These are phyloP conservation scores for Zygosaccharomyces bailii DNA, from an alignment of 805 yeast genomes.

Conservation along the genomic window DNA sequence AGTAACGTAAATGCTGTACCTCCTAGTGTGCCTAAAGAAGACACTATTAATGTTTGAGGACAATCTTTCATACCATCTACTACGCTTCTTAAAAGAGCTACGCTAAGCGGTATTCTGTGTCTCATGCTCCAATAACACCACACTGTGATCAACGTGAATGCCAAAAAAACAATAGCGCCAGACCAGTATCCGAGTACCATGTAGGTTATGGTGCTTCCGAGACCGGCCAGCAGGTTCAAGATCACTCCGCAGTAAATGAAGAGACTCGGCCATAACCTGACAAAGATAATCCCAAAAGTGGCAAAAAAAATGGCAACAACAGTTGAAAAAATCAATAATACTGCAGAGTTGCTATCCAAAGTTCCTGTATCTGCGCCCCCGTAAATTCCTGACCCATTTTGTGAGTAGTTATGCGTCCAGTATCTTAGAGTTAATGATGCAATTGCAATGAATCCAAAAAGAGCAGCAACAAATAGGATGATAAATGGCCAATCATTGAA, in stretches of 20 bases:
- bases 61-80: conserved; percentile 71
- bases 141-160: conserved; percentile 61
- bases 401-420: conserved; percentile 51
- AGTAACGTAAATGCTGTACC: conserved; percentile 62
- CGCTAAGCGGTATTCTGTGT: conserved; percentile 67
- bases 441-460: conserved; percentile 66
- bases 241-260: conserved; percentile 70
- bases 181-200: conserved; percentile 67
- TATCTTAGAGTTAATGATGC: conserved; percentile 67
- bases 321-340: conserved; percentile 63
- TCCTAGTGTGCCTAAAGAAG: conserved; percentile 56
- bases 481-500: conserved; percentile 74
- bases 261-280: conserved; percentile 59
- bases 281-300: conserved; percentile 51
- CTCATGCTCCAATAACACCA: conserved; percentile 73
- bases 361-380: conserved; percentile 51
- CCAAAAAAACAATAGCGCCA: conserved; percentile 71
- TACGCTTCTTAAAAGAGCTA: conserved; percentile 63
- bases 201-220: conserved; percentile 75
- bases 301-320: conserved; percentile 60
- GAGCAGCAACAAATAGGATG: conserved; percentile 45
- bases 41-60: conserved; percentile 64
- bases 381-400: conserved; percentile 64
- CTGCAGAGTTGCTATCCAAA: conserved; percentile 68
- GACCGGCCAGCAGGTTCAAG: conserved; percentile 60